Evolutionary conservation across 2,329 filamentous ascomycete species (phyloP).

Genomic region (Diplodia seriata): DNA sequence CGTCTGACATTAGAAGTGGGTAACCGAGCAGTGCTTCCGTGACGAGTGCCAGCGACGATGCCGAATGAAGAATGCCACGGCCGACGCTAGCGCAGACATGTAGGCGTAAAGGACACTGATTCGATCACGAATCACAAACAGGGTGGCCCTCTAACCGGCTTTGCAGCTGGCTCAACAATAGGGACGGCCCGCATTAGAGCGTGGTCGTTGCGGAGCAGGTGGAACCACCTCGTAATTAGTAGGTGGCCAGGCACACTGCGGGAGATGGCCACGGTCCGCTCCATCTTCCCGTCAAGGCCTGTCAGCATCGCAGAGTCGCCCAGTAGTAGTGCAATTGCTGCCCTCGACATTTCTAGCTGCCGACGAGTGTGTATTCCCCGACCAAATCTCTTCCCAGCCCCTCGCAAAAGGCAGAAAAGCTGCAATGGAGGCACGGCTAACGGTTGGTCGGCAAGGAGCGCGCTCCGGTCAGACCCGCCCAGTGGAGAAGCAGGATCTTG

Average conservation of each 20-base stretch:
- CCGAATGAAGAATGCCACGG: background rate
- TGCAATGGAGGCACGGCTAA: background rate
- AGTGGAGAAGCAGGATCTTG: background rate
- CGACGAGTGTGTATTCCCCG: background rate
- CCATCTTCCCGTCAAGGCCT: background rate
- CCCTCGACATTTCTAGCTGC: too few relatives aligned
- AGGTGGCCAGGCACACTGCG: constrained; percentile 3
- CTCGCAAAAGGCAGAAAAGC: background rate
- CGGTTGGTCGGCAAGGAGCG: background rate
- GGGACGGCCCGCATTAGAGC: constrained; percentile 11
- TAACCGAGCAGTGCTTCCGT: background rate
- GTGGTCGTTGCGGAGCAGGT: background rate
- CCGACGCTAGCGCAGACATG: background rate
- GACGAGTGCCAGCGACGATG: background rate
- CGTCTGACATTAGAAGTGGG: background rate
- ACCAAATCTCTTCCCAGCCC: too few relatives aligned
- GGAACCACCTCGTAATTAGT: constrained; percentile 7
- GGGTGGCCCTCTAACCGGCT: background rate
- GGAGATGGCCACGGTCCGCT: constrained; percentile 11
- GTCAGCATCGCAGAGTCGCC: too few relatives aligned
- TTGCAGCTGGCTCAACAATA: background rate
- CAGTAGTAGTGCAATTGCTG: too few relatives aligned
- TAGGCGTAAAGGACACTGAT: background rate
- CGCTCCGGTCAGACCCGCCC: background rate
- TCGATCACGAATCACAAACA: background rate